Conservation (phyloP, 2,329 filamentous ascomycete species). For the Xylariaceae sp. region DNA sequence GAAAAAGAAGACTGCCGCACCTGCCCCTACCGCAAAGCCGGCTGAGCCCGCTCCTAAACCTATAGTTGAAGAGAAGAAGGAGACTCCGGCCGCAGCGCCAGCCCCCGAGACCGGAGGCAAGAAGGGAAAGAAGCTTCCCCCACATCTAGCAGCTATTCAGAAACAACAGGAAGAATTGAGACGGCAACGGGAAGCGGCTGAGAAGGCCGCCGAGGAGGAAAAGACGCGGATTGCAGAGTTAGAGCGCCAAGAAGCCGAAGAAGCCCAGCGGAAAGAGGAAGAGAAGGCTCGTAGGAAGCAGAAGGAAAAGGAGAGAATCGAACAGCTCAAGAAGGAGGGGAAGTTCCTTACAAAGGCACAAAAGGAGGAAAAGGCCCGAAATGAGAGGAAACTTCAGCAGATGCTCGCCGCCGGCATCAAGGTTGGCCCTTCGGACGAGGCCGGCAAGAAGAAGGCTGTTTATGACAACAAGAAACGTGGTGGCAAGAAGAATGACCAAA, state of each 20-base stretch:
- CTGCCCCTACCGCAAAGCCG: slow-evolving; percentile 55
- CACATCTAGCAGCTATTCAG: slow-evolving; percentile 72
- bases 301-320: slow-evolving; percentile 82
- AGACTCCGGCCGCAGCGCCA: slow-evolving; percentile 43
- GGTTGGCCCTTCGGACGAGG: slow-evolving; percentile 62
- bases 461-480: slow-evolving; percentile 79
- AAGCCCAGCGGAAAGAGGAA: slow-evolving; percentile 70
- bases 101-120: slow-evolving; percentile 54
- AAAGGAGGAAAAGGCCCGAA: slow-evolving; percentile 77
- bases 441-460: slow-evolving; percentile 72
- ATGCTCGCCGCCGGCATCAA: slow-evolving; percentile 79
- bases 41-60: slow-evolving; percentile 56
- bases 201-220: slow-evolving; percentile 61
- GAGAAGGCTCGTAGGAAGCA: slow-evolving; percentile 79
- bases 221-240: slow-evolving; percentile 67
- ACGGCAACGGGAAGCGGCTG: slow-evolving; percentile 65
- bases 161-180: slow-evolving; percentile 82
- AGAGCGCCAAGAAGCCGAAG: slow-evolving; percentile 67
- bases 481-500: slow-evolving; percentile 57
- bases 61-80: slow-evolving; percentile 52
- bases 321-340: slow-evolving; percentile 85
- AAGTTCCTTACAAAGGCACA: slow-evolving; percentile 87
- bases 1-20: slow-evolving; percentile 73
- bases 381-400: slow-evolving; percentile 80
- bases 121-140: slow-evolving; percentile 90